Conservation (phyloP, 148 eudicot species). For the Arctostaphylos glauca region DNA sequence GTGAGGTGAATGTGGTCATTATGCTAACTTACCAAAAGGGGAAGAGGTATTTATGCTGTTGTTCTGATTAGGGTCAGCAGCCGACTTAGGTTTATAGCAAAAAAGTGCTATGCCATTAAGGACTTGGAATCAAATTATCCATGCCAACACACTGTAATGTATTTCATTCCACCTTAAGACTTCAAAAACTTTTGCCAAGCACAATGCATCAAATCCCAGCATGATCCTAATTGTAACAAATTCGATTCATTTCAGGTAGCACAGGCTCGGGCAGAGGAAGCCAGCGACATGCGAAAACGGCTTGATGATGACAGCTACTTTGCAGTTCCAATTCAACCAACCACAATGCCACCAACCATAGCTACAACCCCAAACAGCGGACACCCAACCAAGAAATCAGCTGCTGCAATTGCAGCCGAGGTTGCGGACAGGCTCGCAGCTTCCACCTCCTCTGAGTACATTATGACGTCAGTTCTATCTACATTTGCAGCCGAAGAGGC, state of each 20-base stretch:
- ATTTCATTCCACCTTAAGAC: not conserved
- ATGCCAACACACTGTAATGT: not conserved
- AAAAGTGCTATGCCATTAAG: not conserved
- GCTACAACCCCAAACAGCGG: conserved; percentile 31
- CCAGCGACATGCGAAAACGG: conserved; percentile 51
- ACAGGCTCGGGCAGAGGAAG: conserved; percentile 70
- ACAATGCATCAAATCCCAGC: not conserved
- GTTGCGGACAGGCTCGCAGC: conserved; percentile 94
- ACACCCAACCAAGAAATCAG: conserved; percentile 54
- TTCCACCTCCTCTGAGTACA: conserved; percentile 77
- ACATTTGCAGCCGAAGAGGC: conserved; percentile 92
- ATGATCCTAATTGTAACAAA: not conserved
- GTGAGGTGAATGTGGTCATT: not conserved
- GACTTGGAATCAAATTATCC: not conserved
- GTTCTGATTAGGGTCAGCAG: not conserved
- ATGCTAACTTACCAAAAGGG: not conserved
- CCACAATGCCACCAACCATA: conserved; percentile 19
- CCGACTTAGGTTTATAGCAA: not conserved
- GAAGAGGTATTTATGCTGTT: not conserved
- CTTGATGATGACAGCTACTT: conserved; percentile 59
- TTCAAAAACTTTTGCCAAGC: not conserved
- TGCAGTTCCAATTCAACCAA: conserved; percentile 28
- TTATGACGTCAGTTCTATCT: conserved; percentile 87
- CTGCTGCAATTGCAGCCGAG: conserved; percentile 86
- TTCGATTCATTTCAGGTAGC: conserved; percentile 56